Evolutionary conservation across 1,139 yeast species (phyloP), one percentile per base, ranked within the genome.

Genomic region (Yamadazyma atmosphaerica): DNA sequence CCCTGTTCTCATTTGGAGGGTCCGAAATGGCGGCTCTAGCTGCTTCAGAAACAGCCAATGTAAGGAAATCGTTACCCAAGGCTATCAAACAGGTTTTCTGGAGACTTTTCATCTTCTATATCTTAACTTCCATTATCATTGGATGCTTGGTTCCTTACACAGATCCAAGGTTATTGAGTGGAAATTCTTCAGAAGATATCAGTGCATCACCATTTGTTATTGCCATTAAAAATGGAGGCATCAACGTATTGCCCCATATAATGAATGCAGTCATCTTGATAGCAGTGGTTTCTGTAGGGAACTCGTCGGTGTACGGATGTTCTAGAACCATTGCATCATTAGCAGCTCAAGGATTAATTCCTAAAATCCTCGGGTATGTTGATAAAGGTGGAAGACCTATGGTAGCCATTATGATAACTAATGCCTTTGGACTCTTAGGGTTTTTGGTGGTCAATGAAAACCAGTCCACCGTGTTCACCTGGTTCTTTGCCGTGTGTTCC

Each of bases 11-110:
- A 4, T 84, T 86, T 54, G 89, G 69, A 27, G 70, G 70, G 33
- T 63, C 73, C 16, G 77, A 72, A 50, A 60, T 73, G 55, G 84
- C 84, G 41, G 94, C 94, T 39, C 68, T 88, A 47, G 89, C 95
- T 14, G 89, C 95, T 26, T 88, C 94, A 14, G 96, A 88, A 63
- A 80, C 95, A 33, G 72, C 71, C 33, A 81, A 85, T 58, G 95
- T 95, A 31, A 49, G 72, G 55, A 75, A 72, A 53, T 60, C 86
- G 24, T 65, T 86, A 38, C 95, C 95, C 37, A 71, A 70, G 49
- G 95, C 95, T 32, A 79, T 84, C 34, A 83, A 81, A 55, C 85
- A 80, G 56, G 86, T 80, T 4, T 81, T 82, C 54, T 82, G 86
- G 86, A 77, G 88, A 72, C 78, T 83, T 39, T 63, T 77, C 24